A percentile compares a stretch with the other conserved stretches of the same genome.
phyloP scores from a whole-genome alignment of 306 rosid species.

The Cucurbita argyrosperma region DNA sequence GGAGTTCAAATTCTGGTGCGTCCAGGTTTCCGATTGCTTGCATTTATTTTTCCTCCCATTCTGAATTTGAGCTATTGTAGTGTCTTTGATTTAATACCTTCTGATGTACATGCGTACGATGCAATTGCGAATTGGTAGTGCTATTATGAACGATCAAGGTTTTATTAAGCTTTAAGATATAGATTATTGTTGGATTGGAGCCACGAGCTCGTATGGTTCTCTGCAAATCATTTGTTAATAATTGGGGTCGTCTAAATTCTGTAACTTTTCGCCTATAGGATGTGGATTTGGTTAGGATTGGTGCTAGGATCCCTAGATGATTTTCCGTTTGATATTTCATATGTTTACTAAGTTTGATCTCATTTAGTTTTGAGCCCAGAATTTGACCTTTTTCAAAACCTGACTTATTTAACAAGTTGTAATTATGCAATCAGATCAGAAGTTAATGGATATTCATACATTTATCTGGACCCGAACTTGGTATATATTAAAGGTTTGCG shows the following conservation, averaged over 20 bases:
- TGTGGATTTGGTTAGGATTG: not conserved
- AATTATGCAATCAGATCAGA: not conserved
- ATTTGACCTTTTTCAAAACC: not conserved
- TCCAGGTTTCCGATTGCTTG: not conserved
- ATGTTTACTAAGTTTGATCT: not conserved
- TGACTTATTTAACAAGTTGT: not conserved
- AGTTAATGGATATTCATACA: not conserved
- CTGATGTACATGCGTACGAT: not conserved
- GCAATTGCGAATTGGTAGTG: not conserved
- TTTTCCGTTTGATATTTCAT: not conserved
- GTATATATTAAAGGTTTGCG: not conserved
- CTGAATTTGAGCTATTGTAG: not conserved
- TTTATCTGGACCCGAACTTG: not conserved
- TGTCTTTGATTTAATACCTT: not conserved
- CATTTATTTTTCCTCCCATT: not conserved
- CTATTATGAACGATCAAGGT: not conserved
- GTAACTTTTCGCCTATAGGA: not conserved
- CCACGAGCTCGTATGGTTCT: not conserved
- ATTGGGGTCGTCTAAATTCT: not conserved
- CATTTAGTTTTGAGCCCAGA: not conserved
- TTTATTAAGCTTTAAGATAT: not conserved
- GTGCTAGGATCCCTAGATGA: not conserved
- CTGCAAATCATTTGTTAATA: not conserved
- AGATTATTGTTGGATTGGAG: not conserved
- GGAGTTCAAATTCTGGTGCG: slow-evolving; percentile 87